A percentile compares a stretch with the other conserved stretches of the same genome.
Evolutionary conservation across 2,329 filamentous ascomycete species (phyloP).

Genomic region (Xylaria sp.): DNA sequence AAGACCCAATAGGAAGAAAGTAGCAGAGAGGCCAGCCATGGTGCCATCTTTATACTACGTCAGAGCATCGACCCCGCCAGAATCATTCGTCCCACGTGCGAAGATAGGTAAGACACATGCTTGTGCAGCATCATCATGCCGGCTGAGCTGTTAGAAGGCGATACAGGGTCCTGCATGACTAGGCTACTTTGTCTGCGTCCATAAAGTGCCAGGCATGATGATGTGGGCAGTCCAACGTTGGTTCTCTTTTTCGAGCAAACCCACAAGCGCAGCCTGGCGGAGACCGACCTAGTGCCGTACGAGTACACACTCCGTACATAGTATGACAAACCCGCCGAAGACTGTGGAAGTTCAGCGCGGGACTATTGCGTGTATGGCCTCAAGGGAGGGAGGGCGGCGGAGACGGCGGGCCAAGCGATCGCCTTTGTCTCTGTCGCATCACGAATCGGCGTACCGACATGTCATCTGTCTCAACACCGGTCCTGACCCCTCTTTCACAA

Average conservation of each 20-base stretch:
- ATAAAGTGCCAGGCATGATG: slow-evolving; percentile 14
- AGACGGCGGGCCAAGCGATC: background rate
- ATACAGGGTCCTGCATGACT: slow-evolving; percentile 20
- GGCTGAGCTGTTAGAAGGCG: background rate
- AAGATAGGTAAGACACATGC: slow-evolving; percentile 6
- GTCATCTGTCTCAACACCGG: background rate
- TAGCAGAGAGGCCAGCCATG: background rate
- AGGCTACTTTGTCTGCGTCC: slow-evolving; percentile 2
- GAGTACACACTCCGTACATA: slow-evolving; percentile 31
- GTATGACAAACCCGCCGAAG: slow-evolving; percentile 17
- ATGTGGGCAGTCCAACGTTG: slow-evolving; percentile 14
- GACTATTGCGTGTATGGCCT: background rate
- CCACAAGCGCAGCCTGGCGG: slow-evolving; percentile 17
- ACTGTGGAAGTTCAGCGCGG: slow-evolving; percentile 24
- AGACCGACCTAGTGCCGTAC: slow-evolving; percentile 13
- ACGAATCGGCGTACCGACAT: background rate
- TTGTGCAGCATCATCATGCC: slow-evolving; percentile 12
- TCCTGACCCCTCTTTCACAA: background rate
- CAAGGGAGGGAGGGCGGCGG: background rate
- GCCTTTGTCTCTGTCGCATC: background rate
- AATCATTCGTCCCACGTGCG: background rate
- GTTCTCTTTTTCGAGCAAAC: slow-evolving; percentile 14
- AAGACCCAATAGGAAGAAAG: background rate
- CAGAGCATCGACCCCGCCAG: background rate
- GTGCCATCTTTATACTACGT: slow-evolving; percentile 16